Base-by-base conservation (phyloP, 1,284 basidiomycete species). In the Sanghuangporus sanghuang region DNA sequence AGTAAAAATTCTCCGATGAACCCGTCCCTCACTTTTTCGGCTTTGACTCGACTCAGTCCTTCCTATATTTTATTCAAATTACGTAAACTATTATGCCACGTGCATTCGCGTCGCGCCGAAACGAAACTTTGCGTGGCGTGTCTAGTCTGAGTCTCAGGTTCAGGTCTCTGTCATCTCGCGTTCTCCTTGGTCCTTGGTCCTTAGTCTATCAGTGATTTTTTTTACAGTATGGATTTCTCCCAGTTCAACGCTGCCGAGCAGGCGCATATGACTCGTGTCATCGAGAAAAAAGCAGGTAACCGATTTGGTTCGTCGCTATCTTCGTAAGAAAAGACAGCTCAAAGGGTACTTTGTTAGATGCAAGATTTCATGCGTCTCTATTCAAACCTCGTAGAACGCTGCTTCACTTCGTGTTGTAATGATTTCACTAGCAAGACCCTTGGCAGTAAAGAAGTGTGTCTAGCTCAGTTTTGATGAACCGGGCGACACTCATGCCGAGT, bases 351-450 rank as follows among this genome's bases (percentile, higher is more conserved):
- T 58, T 27, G 60, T 50, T 76, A 98, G 93, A 97, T 98, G 95
- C 93, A 96, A 83, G 96, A 98, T 80, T 98, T 99, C 72, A 83
- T 98, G 83, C 85, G 84, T 72, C 90, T 98, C 76, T 98, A 98
- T 80, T 93, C 95, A n/a, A 91, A 89, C 71, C 84, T 99, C 62
- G 95, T 97, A 49, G 96, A 98, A 75, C 86, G 92, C 69, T 99
- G 96, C 77, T 99, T 99, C 83, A 94, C 83, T 68, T 82, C 92
- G 36, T 99, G 96, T 77, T 92, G 91, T 72, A 95, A 97, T 74
- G 96, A 99, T 76, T 98, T 99, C 73, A 98, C 96, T 36, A 92
- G 90, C 79, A 97, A 96, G 77, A 86, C 95, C 0, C 80, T 98
- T 65, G 93, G 91, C 21, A 86, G 87, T 61, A 98, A 98, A 83